Conservation (phyloP, 2,329 filamentous ascomycete species). For the Xylariaceae sp. region DNA sequence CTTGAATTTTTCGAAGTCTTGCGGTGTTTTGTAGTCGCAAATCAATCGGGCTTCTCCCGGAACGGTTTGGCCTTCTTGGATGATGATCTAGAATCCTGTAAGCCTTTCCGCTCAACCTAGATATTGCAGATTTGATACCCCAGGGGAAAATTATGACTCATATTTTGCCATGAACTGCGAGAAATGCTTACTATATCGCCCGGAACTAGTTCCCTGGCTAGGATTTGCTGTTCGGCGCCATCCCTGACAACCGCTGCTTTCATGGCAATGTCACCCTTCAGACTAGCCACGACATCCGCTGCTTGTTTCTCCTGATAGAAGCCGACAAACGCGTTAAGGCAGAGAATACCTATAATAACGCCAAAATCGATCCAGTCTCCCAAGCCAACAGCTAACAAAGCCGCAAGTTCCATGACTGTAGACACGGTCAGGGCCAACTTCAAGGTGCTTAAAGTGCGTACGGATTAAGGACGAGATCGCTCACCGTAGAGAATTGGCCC, state of each 20-base stretch:
- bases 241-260: conserved; percentile 68
- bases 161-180: too few species aligned
- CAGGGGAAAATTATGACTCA: too few species aligned
- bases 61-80: conserved; percentile 70
- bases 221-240: conserved; percentile 66
- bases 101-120: too few species aligned
- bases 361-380: conserved; percentile 74
- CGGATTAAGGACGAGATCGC: conserved; percentile 41
- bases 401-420: conserved; percentile 73
- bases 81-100: conserved; percentile 51
- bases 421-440: too few species aligned
- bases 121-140: too few species aligned
- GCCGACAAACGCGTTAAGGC: conserved; percentile 73
- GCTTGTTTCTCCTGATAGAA: conserved; percentile 80
- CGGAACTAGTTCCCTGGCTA: conserved; percentile 70
- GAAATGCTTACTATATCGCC: conserved; percentile 65
- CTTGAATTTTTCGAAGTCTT: too few species aligned
- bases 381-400: conserved; percentile 71
- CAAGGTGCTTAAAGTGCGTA: too few species aligned
- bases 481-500: conserved; percentile 78
- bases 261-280: conserved; percentile 78
- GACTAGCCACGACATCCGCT: conserved; percentile 69
- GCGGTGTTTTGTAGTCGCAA: conserved; percentile 70
- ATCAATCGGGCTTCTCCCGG: conserved; percentile 71
- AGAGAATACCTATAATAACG: conserved; percentile 73